phyloP scores from a whole-genome alignment of 768 basidiomycete genomes.

The Tephrocybe sp. region DNA sequence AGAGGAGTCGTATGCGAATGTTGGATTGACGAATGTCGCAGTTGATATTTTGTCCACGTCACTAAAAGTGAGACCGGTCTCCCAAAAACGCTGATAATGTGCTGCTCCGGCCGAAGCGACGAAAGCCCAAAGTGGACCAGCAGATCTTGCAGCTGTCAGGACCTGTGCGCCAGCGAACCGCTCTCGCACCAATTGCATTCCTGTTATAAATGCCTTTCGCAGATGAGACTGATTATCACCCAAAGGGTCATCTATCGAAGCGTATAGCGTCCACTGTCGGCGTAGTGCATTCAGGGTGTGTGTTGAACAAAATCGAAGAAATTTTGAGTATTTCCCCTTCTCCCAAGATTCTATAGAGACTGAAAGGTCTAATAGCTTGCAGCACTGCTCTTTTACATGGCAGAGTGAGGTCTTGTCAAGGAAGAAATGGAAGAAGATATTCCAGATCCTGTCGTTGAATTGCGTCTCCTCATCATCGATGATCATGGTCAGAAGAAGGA shows the following conservation, averaged over 20 bases:
- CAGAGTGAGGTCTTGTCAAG: slow-evolving; percentile 34
- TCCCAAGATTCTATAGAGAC: slow-evolving; percentile 36
- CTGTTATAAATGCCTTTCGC: slow-evolving; percentile 17
- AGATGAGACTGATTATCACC: slow-evolving; percentile 16
- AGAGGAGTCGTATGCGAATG: slow-evolving; percentile 38
- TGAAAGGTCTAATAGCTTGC: slow-evolving; percentile 33
- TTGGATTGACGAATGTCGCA: slow-evolving; percentile 40
- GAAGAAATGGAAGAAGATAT: slow-evolving; percentile 48
- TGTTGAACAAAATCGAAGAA: slow-evolving; percentile 35
- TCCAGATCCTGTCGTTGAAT: slow-evolving; percentile 31
- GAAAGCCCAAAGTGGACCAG: slow-evolving; percentile 32
- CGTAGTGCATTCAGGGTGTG: slow-evolving; percentile 38
- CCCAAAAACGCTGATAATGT: slow-evolving; percentile 36
- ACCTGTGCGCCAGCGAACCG: neutral
- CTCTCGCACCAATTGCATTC: slow-evolving; percentile 18
- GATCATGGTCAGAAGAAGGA: slow-evolving; percentile 43
- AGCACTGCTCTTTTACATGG: slow-evolving; percentile 36
- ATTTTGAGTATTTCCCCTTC: slow-evolving; percentile 31
- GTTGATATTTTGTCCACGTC: slow-evolving; percentile 11
- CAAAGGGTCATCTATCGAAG: slow-evolving; percentile 26
- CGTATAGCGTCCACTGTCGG: slow-evolving; percentile 38
- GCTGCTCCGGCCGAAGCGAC: slow-evolving; percentile 15
- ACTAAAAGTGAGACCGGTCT: slow-evolving; percentile 36
- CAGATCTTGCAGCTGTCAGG: slow-evolving; percentile 25
- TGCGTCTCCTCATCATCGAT: slow-evolving; percentile 25